Conservation (phyloP, 805 yeast genomes). For the Dipodascus albidus region DNA sequence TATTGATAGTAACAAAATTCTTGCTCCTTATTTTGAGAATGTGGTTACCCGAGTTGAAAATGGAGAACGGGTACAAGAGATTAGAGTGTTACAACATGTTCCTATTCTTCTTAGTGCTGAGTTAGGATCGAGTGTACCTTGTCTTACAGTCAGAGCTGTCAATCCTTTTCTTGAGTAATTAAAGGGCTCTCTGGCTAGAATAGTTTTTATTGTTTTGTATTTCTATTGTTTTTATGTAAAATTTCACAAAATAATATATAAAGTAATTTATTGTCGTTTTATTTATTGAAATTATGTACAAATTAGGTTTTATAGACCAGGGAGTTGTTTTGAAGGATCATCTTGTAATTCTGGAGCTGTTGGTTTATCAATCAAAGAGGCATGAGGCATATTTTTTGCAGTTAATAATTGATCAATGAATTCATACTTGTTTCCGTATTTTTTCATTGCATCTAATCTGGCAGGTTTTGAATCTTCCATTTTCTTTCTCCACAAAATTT, state of each 20-base stretch:
- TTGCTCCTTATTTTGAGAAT: conserved; percentile 40
- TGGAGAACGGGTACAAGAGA: conserved; percentile 62
- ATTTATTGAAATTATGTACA: background rate
- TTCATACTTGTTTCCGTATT: background rate
- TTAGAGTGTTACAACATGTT: conserved; percentile 61
- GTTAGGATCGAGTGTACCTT: conserved; percentile 91
- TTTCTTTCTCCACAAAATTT: conserved; percentile 25
- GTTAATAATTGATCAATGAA: conserved; percentile 8
- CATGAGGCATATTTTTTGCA: conserved; percentile 21
- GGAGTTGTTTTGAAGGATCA: conserved; percentile 1
- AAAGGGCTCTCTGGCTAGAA: too few species aligned
- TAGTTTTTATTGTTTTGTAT: background rate
- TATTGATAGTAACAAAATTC: conserved; percentile 16
- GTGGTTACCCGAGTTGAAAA: conserved; percentile 52
- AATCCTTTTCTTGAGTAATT: conserved; percentile 52
- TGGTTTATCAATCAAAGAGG: conserved; percentile 21
- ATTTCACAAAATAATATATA: background rate
- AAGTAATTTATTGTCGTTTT: background rate
- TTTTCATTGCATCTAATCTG: conserved; percentile 12
- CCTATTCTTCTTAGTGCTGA: conserved; percentile 86
- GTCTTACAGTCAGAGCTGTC: conserved; percentile 80
- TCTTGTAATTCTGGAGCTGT: conserved; percentile 7
- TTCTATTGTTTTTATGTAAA: background rate
- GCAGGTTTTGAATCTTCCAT: conserved; percentile 16
- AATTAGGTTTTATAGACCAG: background rate